A percentile compares a stretch with the other conserved stretches of the same genome.
phyloP scores from a whole-genome alignment of 2,329 filamentous ascomycete genomes.

The Dactylellina sp. region DNA sequence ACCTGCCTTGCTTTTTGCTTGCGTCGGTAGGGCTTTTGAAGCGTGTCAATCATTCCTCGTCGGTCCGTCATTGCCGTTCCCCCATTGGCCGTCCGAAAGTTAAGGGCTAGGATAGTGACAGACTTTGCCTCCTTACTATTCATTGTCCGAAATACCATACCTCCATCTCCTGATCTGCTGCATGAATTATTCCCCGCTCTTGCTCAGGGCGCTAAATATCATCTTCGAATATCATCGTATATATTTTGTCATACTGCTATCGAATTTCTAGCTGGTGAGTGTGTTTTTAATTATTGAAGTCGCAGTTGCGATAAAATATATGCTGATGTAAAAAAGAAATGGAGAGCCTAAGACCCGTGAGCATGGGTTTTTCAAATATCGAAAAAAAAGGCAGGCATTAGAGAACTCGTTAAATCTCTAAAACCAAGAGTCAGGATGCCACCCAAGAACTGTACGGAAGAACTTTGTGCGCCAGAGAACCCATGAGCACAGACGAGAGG shows the following conservation, averaged over 20 bases:
- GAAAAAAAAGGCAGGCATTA: background rate
- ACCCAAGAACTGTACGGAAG: slow-evolving; percentile 18
- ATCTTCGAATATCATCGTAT: slow-evolving; percentile 6
- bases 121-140: slow-evolving; percentile 4
- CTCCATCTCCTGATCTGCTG: slow-evolving; percentile 9
- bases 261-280: background rate
- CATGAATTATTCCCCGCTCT: slow-evolving; percentile 13
- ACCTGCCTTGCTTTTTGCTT: slow-evolving; percentile 33
- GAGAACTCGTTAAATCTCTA: slow-evolving; percentile 12
- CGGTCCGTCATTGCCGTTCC: slow-evolving; percentile 40
- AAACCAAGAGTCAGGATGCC: slow-evolving; percentile 11
- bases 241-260: background rate
- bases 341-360: slow-evolving; percentile 20
- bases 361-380: slow-evolving; percentile 30
- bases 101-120: slow-evolving; percentile 3
- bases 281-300: slow-evolving; percentile 17
- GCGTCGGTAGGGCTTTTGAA: slow-evolving; percentile 19
- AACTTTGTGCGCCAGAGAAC: slow-evolving; percentile 12
- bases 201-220: slow-evolving; percentile 17
- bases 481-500: slow-evolving; percentile 37
- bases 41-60: slow-evolving; percentile 15
- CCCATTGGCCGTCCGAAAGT: slow-evolving; percentile 26
- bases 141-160: slow-evolving; percentile 8
- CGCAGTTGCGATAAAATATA: slow-evolving; percentile 10
- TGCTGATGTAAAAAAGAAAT: slow-evolving; percentile 14